Evolutionary conservation across 805 yeast species (phyloP).

Genomic region (Spathaspora boniae): DNA sequence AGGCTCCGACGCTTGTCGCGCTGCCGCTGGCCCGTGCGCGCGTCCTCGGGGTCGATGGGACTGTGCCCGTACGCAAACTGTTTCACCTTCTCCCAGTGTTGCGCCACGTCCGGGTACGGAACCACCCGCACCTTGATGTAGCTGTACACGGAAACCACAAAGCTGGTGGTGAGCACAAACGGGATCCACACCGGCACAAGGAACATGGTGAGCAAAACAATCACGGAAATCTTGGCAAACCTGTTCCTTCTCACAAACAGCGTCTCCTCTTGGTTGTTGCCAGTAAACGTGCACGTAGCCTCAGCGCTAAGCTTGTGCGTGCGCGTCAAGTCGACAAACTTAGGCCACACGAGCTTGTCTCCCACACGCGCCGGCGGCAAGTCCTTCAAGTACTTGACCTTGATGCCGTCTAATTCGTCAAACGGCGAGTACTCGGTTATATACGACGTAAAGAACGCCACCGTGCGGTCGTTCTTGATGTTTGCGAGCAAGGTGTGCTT

Average conservation of each 20-base stretch:
- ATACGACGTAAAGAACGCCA: conserved; percentile 80
- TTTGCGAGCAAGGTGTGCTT: conserved; percentile 66
- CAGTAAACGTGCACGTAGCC: conserved; percentile 7
- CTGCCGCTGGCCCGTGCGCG: conserved; percentile 26
- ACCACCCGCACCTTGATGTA: conserved; percentile 32
- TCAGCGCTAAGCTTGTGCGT: conserved; percentile 16
- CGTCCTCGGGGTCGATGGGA: conserved; percentile 29
- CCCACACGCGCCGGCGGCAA: conserved; percentile 41
- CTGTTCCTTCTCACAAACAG: conserved; percentile 30
- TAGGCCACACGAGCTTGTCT: conserved; percentile 38
- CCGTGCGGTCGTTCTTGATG: conserved; percentile 78
- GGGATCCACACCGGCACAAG: conserved; percentile 52
- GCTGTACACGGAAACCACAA: conserved; percentile 37
- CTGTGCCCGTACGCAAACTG: conserved; percentile 28
- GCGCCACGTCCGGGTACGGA: conserved; percentile 18
- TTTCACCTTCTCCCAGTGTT: conserved; percentile 34
- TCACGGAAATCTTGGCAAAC: conserved; percentile 19
- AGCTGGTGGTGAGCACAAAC: conserved; percentile 33
- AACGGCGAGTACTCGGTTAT: conserved; percentile 76
- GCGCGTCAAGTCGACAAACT: conserved; percentile 48
- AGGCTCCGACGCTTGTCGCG: conserved; percentile 25
- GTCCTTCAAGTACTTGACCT: conserved; percentile 45
- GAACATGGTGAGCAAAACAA: conserved; percentile 22
- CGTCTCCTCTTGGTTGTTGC: conserved; percentile 36
- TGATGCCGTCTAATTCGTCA: conserved; percentile 47